phyloP scores from a whole-genome alignment of 768 basidiomycete species.

The Pholiota molesta region DNA sequence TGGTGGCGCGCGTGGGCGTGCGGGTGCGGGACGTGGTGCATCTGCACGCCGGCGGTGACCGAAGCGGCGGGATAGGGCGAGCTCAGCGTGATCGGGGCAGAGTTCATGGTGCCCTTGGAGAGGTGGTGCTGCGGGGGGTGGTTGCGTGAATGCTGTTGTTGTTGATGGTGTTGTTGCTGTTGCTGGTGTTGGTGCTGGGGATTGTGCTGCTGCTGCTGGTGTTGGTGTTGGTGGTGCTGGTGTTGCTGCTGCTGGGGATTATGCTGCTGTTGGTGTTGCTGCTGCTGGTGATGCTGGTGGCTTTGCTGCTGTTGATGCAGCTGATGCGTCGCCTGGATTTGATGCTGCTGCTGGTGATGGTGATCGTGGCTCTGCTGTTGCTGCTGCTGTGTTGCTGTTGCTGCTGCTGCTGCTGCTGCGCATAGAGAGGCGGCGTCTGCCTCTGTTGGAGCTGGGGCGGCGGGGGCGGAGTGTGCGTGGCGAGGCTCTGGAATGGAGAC shows the following conservation, averaged over 20 bases:
- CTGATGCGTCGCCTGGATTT: slow-evolving; percentile 11
- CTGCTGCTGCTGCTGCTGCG: slow-evolving; percentile 10
- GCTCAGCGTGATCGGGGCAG: slow-evolving; percentile 50
- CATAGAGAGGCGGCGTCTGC: slow-evolving; percentile 14
- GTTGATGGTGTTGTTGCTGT: slow-evolving; percentile 20
- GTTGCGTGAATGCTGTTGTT: slow-evolving; percentile 18
- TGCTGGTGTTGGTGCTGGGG: slow-evolving; percentile 14
- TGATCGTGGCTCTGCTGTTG: slow-evolving; percentile 11
- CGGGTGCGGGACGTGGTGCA: slow-evolving; percentile 83
- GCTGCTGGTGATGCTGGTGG: slow-evolving; percentile 17
- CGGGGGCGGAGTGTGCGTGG: slow-evolving; percentile 18
- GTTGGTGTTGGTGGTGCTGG: slow-evolving; percentile 16
- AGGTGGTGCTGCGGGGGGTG: slow-evolving; percentile 15
- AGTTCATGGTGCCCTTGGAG: slow-evolving; percentile 35
- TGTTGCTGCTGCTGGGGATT: slow-evolving; percentile 12
- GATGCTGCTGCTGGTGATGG: slow-evolving; percentile 11
- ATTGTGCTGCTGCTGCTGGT: slow-evolving; percentile 11
- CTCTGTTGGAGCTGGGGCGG: slow-evolving; percentile 12
- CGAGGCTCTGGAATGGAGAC: slow-evolving; percentile 13
- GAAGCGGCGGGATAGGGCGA: slow-evolving; percentile 56
- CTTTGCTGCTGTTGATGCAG: slow-evolving; percentile 13
- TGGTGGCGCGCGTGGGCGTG: slow-evolving; percentile 79
- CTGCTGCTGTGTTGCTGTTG: slow-evolving; percentile 10
- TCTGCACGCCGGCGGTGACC: slow-evolving; percentile 42
- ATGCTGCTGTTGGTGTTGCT: slow-evolving; percentile 11